These are phyloP conservation scores for Rhizophora apiculata DNA, from an alignment of 345 rosid species.

Conservation along the genomic window DNA sequence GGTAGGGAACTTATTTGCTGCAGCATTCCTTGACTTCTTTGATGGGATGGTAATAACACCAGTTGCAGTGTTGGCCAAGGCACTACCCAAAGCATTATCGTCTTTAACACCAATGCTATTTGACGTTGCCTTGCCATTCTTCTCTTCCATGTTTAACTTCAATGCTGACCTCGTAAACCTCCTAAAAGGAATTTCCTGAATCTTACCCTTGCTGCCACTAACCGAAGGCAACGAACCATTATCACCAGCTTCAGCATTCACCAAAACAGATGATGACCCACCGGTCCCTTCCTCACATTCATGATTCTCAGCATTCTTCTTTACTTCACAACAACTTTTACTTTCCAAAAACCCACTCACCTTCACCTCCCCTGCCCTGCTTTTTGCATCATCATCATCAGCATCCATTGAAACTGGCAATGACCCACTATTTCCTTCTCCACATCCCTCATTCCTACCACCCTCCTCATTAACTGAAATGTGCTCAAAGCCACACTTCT, in stretches of 20 bases:
- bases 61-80: neutral
- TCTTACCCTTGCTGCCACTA: neutral
- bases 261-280: neutral
- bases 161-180: slow-evolving; percentile 33
- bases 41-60: neutral
- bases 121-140: neutral
- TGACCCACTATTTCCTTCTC: slow-evolving; percentile 17
- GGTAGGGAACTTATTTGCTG: slow-evolving; percentile 42
- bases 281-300: neutral
- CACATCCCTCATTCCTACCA: slow-evolving; percentile 17
- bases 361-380: neutral
- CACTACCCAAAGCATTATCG: slow-evolving; percentile 7
- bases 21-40: slow-evolving; percentile 24
- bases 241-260: slow-evolving; percentile 8
- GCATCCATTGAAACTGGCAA: slow-evolving; percentile 13
- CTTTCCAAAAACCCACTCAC: neutral
- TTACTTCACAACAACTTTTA: neutral
- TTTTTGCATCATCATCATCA: neutral
- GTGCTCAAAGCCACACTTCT: neutral
- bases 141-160: slow-evolving; percentile 17
- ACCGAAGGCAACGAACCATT: neutral
- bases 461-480: neutral
- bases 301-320: neutral
- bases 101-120: neutral
- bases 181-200: slow-evolving; percentile 16